Percentiles rank a stretch among this genome's conserved stretches.
phyloP scores from a whole-genome alignment of 2,329 filamentous ascomycete species.

The Neoscytalidium dimidiatum region DNA sequence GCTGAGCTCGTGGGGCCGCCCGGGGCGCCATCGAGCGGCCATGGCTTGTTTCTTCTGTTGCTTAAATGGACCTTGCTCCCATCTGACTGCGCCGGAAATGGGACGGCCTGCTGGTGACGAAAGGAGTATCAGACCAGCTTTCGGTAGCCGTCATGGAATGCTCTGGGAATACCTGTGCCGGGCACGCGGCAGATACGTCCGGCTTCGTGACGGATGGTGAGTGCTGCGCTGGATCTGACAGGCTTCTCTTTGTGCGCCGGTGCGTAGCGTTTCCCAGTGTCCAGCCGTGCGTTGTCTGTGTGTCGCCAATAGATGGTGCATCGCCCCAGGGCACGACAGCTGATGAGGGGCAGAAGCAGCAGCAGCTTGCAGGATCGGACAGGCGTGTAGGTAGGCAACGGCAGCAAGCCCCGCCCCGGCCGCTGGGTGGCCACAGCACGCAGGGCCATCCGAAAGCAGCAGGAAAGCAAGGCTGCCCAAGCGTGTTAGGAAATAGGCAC shows the following conservation, averaged over 20 bases:
- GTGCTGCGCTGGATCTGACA: neutral
- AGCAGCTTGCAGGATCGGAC: neutral
- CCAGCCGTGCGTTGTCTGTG: neutral
- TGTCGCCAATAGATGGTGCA: conserved; percentile 8
- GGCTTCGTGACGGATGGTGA: neutral
- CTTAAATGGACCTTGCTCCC: neutral
- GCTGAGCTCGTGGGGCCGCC: neutral
- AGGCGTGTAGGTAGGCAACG: neutral
- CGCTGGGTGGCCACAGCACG: no score
- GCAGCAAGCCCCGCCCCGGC: neutral
- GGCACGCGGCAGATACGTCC: neutral
- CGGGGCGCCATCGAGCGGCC: neutral
- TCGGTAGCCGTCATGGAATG: no score
- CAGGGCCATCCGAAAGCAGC: neutral
- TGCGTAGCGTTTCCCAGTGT: neutral
- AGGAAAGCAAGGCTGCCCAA: neutral
- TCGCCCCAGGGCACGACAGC: neutral
- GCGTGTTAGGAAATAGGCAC: neutral
- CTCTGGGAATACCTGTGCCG: no score
- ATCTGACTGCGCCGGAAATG: neutral
- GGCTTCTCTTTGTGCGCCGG: neutral
- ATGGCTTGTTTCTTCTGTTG: conserved; percentile 9
- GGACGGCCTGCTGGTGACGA: neutral
- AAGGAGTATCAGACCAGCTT: no score
- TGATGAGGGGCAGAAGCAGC: no score